phyloP scores from a whole-genome alignment of 2,329 filamentous ascomycete species.

The Pseudodiploospora longispora region DNA sequence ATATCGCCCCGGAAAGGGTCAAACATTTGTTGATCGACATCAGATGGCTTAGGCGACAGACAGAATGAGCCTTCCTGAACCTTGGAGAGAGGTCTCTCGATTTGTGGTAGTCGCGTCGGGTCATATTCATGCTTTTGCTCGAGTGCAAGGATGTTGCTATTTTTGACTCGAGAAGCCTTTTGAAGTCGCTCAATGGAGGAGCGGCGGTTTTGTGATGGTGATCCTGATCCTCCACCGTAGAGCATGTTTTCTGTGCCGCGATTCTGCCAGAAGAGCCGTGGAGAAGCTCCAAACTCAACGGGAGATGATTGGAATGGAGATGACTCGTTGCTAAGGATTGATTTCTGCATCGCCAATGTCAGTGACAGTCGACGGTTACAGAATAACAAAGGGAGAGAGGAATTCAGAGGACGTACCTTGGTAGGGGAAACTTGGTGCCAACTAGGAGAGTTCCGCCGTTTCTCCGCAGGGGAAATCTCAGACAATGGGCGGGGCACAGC shows the following conservation, averaged over 20 bases:
- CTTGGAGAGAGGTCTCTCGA: slow-evolving; percentile 75
- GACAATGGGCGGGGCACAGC: slow-evolving; percentile 67
- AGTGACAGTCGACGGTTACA: background rate
- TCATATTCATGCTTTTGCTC: slow-evolving; percentile 93
- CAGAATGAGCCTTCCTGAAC: slow-evolving; percentile 65
- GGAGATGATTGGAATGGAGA: slow-evolving; percentile 84
- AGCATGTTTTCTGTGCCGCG: slow-evolving; percentile 70
- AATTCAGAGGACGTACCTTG: slow-evolving; percentile 24
- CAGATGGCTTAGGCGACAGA: slow-evolving; percentile 34
- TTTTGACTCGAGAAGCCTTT: slow-evolving; percentile 90
- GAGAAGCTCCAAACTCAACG: slow-evolving; percentile 59
- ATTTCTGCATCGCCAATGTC: slow-evolving; percentile 43
- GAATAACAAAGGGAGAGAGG: background rate
- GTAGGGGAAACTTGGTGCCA: slow-evolving; percentile 57
- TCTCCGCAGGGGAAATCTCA: slow-evolving; percentile 80
- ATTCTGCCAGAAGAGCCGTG: slow-evolving; percentile 87
- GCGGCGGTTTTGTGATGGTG: slow-evolving; percentile 67
- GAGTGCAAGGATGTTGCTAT: slow-evolving; percentile 92
- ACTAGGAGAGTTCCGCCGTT: slow-evolving; percentile 84
- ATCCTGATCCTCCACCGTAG: slow-evolving; percentile 49
- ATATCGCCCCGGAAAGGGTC: slow-evolving; percentile 42
- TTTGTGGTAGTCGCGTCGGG: slow-evolving; percentile 63
- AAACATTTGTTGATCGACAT: slow-evolving; percentile 29
- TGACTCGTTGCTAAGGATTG: slow-evolving; percentile 61
- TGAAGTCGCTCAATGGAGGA: slow-evolving; percentile 94